Percentiles rank a stretch among this genome's conserved stretches.
These are phyloP conservation scores for Penicillium sp. DNA, from an alignment of 2,329 filamentous ascomycete species.

Conservation along the genomic window DNA sequence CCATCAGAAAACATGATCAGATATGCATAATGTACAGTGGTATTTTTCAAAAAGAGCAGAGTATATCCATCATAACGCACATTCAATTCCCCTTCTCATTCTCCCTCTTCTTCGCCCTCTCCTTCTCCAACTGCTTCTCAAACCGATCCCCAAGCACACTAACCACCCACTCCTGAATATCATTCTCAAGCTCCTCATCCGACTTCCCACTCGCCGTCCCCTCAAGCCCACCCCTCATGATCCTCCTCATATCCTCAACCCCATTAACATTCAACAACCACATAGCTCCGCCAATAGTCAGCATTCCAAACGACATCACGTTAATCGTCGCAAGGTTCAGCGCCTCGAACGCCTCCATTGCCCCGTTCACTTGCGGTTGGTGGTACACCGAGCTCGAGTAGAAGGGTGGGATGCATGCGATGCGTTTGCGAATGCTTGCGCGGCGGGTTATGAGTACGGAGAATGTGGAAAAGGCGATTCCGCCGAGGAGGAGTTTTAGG, in stretches of 20 bases:
- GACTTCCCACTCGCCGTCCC: constrained; percentile 49
- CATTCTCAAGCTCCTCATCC: constrained; percentile 48
- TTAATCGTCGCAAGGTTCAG: constrained; percentile 84
- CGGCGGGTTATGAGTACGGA: constrained; percentile 68
- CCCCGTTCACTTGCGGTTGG: constrained; percentile 52
- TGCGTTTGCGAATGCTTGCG: constrained; percentile 59
- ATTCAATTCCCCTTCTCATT: constrained; percentile 8
- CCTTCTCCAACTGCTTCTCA: constrained; percentile 38
- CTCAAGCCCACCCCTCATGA: constrained; percentile 54
- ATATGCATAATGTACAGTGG: constrained; percentile 18
- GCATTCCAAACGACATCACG: constrained; percentile 67
- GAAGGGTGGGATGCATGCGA: constrained; percentile 62
- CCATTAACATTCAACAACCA: constrained; percentile 73
- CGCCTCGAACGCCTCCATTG: constrained; percentile 73
- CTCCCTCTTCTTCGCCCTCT: constrained; percentile 24
- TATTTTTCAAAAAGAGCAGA: constrained; percentile 21
- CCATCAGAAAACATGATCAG: constrained; percentile 8
- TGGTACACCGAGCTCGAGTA: constrained; percentile 52
- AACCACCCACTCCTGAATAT: constrained; percentile 52
- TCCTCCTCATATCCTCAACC: constrained; percentile 59
- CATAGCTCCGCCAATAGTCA: constrained; percentile 66
- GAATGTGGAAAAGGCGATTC: constrained; percentile 67
- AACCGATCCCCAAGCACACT: constrained; percentile 47
- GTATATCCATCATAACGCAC: constrained; percentile 10
- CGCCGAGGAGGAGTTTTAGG: constrained; percentile 61